Conservation (phyloP, 306 rosid species). For the Prunus kanzakura region DNA sequence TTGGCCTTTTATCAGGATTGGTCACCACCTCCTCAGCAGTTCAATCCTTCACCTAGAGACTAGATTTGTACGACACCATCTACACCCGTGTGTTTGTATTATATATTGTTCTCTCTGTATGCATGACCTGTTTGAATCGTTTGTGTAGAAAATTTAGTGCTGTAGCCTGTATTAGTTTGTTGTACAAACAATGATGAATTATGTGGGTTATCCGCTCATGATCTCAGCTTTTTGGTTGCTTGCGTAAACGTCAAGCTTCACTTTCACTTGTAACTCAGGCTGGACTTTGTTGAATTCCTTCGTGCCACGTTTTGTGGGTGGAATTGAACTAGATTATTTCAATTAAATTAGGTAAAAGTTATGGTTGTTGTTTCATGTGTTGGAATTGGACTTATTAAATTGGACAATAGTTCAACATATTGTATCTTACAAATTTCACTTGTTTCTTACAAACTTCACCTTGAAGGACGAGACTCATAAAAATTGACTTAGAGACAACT, state of each 20-base stretch:
- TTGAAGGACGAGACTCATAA: too few relatives aligned
- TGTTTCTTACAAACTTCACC: too few relatives aligned
- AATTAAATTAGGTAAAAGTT: too few relatives aligned
- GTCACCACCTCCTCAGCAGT: slow-evolving; percentile 85
- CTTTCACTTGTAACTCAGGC: background rate
- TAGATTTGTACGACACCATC: background rate
- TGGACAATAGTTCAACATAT: too few relatives aligned
- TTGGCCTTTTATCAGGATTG: slow-evolving; percentile 86
- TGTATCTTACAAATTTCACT: too few relatives aligned
- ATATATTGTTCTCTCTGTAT: slow-evolving; percentile 13
- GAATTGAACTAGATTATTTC: too few relatives aligned
- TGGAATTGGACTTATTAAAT: too few relatives aligned
- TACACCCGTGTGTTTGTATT: slow-evolving; percentile 8
- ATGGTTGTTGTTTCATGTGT: too few relatives aligned
- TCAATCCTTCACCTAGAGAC: slow-evolving; percentile 53
- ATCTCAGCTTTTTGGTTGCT: slow-evolving; percentile 24
- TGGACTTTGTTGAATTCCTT: background rate
- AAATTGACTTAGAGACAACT: too few relatives aligned
- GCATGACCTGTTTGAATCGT: slow-evolving; percentile 15
- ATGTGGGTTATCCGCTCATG: slow-evolving; percentile 16
- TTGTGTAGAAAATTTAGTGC: slow-evolving; percentile 5
- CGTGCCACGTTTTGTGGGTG: too few relatives aligned
- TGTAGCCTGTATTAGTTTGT: slow-evolving; percentile 10
- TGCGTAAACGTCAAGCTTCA: too few relatives aligned
- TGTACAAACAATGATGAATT: background rate